phyloP scores from a whole-genome alignment of 495 filamentous ascomycete species.

The Emericellopsis terricola region DNA sequence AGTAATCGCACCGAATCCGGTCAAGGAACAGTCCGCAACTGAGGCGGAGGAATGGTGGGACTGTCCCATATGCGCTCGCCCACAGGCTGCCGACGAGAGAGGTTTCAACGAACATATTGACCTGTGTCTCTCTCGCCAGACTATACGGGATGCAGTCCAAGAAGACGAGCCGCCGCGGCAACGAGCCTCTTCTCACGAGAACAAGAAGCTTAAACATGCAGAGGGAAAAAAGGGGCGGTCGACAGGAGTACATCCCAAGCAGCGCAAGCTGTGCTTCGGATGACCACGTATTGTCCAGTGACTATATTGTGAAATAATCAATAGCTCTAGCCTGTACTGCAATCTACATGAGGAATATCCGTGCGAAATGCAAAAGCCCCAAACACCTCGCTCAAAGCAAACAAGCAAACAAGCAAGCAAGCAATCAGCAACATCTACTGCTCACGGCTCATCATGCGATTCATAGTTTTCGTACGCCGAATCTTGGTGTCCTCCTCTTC shows the following conservation, averaged over 20 bases:
- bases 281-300: too few relatives aligned
- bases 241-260: constrained; percentile 16
- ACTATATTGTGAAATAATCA: too few relatives aligned
- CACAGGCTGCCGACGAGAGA: constrained; percentile 56
- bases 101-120: constrained; percentile 90
- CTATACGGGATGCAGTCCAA: constrained; percentile 67
- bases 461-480: constrained; percentile 15
- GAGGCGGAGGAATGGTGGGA: constrained; percentile 43
- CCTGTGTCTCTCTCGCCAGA: constrained; percentile 69
- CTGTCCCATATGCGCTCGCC: constrained; percentile 69
- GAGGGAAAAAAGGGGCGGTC: constrained; percentile 17
- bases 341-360: too few relatives aligned
- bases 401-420: too few relatives aligned
- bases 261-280: constrained; percentile 27
- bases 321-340: too few relatives aligned
- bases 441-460: neutral
- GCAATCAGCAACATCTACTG: too few relatives aligned
- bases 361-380: too few relatives aligned
- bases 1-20: constrained; percentile 30
- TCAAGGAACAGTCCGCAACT: constrained; percentile 8
- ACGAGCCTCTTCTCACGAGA: constrained; percentile 9
- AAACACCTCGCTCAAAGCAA: too few relatives aligned
- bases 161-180: constrained; percentile 10
- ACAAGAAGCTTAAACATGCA: constrained; percentile 9
- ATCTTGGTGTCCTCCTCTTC: constrained; percentile 24